Percentiles rank a stretch among this genome's conserved stretches.
Conservation (phyloP, 2,329 filamentous ascomycete species). For the Davidsoniella neocaledoniae region DNA sequence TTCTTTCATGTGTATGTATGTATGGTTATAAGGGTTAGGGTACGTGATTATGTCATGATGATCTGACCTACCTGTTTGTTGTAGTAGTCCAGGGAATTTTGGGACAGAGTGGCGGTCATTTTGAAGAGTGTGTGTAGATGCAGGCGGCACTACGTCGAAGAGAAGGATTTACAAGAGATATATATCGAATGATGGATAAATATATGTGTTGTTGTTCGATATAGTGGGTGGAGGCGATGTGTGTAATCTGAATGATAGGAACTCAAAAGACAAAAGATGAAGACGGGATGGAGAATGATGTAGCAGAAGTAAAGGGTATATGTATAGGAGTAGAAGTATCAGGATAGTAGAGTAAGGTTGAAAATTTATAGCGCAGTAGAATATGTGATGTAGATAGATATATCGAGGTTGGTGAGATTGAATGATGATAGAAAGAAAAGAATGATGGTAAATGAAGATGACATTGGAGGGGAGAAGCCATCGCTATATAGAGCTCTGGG, state of each 20-base stretch:
- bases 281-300: background rate
- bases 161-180: background rate
- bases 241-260: background rate
- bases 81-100: slow-evolving; percentile 11
- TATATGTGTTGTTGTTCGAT: background rate
- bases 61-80: slow-evolving; percentile 6
- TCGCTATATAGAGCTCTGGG: slow-evolving; percentile 1
- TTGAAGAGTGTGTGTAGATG: background rate
- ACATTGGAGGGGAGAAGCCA: background rate
- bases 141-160: background rate
- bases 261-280: background rate
- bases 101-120: slow-evolving; percentile 10
- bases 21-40: background rate
- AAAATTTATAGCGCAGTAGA: background rate
- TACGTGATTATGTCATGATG: background rate
- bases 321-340: background rate
- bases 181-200: background rate
- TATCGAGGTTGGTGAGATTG: background rate
- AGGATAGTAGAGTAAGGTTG: background rate
- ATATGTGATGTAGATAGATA: background rate
- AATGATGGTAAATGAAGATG: background rate
- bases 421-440: slow-evolving; percentile 1
- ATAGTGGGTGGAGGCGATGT: background rate
- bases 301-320: background rate
- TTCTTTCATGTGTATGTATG: background rate